Percentiles rank a stretch among this genome's conserved stretches.
Evolutionary conservation across 176 grass and related monocot genomes (phyloP).

Genomic region (Metroxylon sagu): DNA sequence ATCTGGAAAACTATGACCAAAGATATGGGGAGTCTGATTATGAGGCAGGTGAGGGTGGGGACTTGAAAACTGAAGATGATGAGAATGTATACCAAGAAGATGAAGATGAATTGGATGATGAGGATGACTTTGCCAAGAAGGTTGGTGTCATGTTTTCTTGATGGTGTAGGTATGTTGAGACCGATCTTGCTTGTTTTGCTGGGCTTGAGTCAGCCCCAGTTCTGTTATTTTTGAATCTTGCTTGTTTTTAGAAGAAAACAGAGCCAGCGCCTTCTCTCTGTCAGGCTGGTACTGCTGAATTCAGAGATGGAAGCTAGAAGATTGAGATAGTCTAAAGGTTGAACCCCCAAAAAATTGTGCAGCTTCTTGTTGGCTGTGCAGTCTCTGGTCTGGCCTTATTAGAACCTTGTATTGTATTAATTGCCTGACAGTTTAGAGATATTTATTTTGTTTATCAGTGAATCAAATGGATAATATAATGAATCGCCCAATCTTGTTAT

Average conservation of each 20-base stretch:
- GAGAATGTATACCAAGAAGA: slow-evolving; percentile 49
- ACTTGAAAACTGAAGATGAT: slow-evolving; percentile 38
- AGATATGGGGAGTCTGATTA: slow-evolving; percentile 47
- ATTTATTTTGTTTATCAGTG: background rate
- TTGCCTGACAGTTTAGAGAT: slow-evolving; percentile 8
- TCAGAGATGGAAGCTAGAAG: slow-evolving; percentile 26
- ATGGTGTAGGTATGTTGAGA: slow-evolving; percentile 5
- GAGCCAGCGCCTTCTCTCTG: slow-evolving; percentile 27
- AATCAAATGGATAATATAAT: slow-evolving; percentile 6
- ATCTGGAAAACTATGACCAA: slow-evolving; percentile 38
- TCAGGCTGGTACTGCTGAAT: slow-evolving; percentile 33
- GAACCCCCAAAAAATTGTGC: slow-evolving; percentile 30
- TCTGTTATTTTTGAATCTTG: slow-evolving; percentile 20
- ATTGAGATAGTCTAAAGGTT: slow-evolving; percentile 25
- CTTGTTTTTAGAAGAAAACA: slow-evolving; percentile 24
- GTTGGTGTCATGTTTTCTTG: slow-evolving; percentile 66
- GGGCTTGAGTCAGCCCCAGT: slow-evolving; percentile 20
- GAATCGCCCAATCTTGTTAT: background rate
- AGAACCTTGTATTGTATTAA: slow-evolving; percentile 43
- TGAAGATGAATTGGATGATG: slow-evolving; percentile 58
- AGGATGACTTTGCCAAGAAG: slow-evolving; percentile 77
- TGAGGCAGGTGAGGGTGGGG: slow-evolving; percentile 34
- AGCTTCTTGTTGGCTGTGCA: too few species aligned
- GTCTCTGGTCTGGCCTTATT: slow-evolving; percentile 25
- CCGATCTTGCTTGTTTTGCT: slow-evolving; percentile 19